Percentiles rank a stretch among this genome's conserved stretches.
phyloP scores from a whole-genome alignment of 345 rosid genomes.

The Syzygium oleosum region DNA sequence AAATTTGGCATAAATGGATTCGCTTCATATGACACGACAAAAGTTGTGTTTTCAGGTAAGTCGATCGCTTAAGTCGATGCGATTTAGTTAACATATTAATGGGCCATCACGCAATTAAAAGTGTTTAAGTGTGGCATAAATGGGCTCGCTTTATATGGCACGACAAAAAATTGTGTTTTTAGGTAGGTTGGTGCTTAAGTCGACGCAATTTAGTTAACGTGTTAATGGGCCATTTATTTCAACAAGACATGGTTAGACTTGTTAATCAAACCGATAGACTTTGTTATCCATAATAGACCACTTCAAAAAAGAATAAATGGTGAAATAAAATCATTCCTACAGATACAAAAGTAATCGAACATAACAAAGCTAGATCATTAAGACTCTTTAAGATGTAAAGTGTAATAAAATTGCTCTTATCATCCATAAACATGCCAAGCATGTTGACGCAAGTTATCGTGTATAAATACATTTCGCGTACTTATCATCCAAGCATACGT shows the following conservation, averaged over 20 bases:
- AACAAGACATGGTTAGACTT: fast-evolving
- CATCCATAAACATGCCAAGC: neutral
- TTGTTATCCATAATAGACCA: neutral
- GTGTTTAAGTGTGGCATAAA: neutral
- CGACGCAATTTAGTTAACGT: neutral
- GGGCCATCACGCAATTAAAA: neutral
- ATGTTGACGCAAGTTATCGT: neutral
- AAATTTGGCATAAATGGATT: neutral
- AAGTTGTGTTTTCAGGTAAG: neutral
- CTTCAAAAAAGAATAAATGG: neutral
- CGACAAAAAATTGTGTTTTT: neutral
- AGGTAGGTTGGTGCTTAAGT: neutral
- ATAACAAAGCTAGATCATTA: too few species aligned
- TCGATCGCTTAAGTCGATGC: neutral
- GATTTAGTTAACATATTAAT: neutral
- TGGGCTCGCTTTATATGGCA: neutral
- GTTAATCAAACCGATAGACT: neutral
- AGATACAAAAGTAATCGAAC: neutral
- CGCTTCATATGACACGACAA: neutral
- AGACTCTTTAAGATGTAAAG: neutral
- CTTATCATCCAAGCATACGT: neutral
- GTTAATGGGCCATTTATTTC: neutral
- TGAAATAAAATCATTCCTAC: neutral
- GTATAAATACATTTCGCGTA: neutral
- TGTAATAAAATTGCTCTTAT: neutral